Percentiles rank a stretch among this genome's conserved stretches.
These are phyloP conservation scores for Colletotrichum graminicola DNA, from an alignment of 2,329 filamentous ascomycete genomes.

Conservation along the genomic window DNA sequence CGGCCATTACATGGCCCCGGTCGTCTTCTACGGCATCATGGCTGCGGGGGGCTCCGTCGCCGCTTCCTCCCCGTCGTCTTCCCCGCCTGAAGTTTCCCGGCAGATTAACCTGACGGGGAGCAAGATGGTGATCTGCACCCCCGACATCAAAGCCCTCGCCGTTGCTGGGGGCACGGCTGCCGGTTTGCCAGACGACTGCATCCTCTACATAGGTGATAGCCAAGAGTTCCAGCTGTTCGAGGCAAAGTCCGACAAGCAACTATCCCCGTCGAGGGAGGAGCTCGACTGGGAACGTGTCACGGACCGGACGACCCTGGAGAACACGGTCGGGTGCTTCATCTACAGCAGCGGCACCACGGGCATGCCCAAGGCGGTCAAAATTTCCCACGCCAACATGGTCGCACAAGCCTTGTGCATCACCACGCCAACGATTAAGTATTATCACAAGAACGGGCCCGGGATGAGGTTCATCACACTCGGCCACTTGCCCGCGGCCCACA, in stretches of 20 bases:
- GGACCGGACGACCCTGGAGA: constrained; percentile 58
- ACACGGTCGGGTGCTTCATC: constrained; percentile 57
- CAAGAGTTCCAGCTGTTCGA: constrained; percentile 45
- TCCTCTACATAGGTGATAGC: constrained; percentile 43
- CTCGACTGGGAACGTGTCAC: constrained; percentile 68
- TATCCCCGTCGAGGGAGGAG: constrained; percentile 52
- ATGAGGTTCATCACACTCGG: constrained; percentile 53
- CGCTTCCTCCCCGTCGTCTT: constrained; percentile 64
- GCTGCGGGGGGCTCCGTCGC: constrained; percentile 71
- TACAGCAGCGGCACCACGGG: constrained; percentile 65
- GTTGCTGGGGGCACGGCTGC: constrained; percentile 61
- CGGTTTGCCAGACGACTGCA: constrained; percentile 55
- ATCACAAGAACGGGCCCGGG: constrained; percentile 43
- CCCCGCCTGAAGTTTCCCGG: constrained; percentile 63
- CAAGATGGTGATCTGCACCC: constrained; percentile 59
- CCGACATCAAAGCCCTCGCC: constrained; percentile 60
- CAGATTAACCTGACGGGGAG: constrained; percentile 56
- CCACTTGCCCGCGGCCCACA: constrained; percentile 61
- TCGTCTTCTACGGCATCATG: constrained; percentile 67
- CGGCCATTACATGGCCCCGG: constrained; percentile 67
- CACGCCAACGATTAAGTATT: constrained; percentile 48
- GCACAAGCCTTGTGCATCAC: constrained; percentile 51
- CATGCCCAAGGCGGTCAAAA: constrained; percentile 59
- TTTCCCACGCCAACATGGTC: constrained; percentile 61
- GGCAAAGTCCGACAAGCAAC: constrained; percentile 48